Conservation (phyloP, 2,329 filamentous ascomycete species). For the Furcasterigmium sp. region DNA sequence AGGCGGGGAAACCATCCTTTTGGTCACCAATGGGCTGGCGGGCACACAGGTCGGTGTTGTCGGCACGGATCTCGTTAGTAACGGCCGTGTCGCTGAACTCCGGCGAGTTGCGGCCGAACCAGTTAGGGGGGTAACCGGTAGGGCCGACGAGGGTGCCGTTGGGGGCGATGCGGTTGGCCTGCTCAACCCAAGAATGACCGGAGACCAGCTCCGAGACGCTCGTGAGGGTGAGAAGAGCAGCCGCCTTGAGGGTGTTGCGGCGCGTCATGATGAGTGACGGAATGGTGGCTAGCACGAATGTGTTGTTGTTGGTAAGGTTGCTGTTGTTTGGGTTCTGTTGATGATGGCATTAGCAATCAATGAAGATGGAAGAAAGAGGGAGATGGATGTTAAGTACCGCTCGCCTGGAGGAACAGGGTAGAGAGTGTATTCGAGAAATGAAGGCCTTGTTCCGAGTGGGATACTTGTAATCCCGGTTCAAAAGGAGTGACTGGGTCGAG, state of each 20-base stretch:
- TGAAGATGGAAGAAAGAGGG: background rate
- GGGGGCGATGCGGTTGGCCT: conserved; percentile 62
- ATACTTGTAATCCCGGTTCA: too few relatives aligned
- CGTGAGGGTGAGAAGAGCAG: conserved; percentile 22
- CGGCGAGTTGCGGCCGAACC: conserved; percentile 49
- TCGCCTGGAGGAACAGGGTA: background rate
- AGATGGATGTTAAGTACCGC: background rate
- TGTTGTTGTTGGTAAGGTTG: background rate
- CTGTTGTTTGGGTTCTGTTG: background rate
- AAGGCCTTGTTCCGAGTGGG: background rate
- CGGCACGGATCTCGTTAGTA: conserved; percentile 57
- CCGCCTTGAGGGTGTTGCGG: conserved; percentile 10
- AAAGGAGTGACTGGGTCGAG: too few relatives aligned
- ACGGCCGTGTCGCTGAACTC: conserved; percentile 54
- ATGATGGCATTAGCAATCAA: background rate
- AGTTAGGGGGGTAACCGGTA: conserved; percentile 72
- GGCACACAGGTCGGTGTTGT: conserved; percentile 11
- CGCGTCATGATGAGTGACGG: conserved; percentile 3
- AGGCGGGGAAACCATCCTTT: conserved; percentile 47
- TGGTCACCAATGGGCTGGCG: conserved; percentile 1
- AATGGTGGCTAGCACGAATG: background rate
- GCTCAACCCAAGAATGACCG: conserved; percentile 81
- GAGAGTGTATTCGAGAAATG: background rate
- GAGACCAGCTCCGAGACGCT: conserved; percentile 16
- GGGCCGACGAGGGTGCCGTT: conserved; percentile 69